phyloP scores from a whole-genome alignment of 2,329 filamentous ascomycete species.

The Venturia pyrina region DNA sequence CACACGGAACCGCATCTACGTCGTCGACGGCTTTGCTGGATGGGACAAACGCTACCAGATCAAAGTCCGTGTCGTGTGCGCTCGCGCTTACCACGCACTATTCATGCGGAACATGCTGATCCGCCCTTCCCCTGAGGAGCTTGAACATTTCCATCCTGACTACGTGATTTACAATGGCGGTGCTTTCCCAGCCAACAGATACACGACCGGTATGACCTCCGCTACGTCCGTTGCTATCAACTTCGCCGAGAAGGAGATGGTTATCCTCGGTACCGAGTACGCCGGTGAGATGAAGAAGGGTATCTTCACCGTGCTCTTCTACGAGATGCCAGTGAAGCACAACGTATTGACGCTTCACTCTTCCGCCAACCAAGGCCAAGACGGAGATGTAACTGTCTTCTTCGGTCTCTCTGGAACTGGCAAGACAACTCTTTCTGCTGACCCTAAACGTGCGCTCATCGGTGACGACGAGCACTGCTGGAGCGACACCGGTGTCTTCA shows the following conservation, averaged over 20 bases:
- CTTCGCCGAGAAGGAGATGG: conserved; percentile 99
- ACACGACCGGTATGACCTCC: conserved; percentile 96
- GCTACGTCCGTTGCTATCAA: conserved; percentile 97
- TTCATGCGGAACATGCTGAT: conserved; percentile 99
- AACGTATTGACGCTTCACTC: conserved; percentile 97
- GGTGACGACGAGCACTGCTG: conserved; percentile 99
- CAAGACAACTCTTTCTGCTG: conserved; percentile 96
- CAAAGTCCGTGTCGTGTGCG: conserved; percentile 94
- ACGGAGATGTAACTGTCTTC: conserved; percentile 96
- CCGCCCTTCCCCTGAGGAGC: conserved; percentile 79
- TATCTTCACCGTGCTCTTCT: conserved; percentile 98
- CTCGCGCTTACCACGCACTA: conserved; percentile 96
- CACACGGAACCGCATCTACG: conserved; percentile 97
- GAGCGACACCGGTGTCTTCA: conserved; percentile 94
- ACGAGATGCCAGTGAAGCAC: conserved; percentile 99
- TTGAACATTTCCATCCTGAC: conserved; percentile 96
- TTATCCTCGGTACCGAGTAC: conserved; percentile 97
- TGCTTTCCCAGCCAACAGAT: conserved; percentile 96
- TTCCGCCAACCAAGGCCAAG: conserved; percentile 90
- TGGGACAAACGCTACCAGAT: conserved; percentile 99
- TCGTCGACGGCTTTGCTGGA: conserved; percentile 92
- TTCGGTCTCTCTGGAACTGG: conserved; percentile 97
- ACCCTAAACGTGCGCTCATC: conserved; percentile 91
- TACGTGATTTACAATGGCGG: conserved; percentile 99
- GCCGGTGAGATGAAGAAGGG: conserved; percentile 98